phyloP scores from a whole-genome alignment of 2,329 filamentous ascomycete species.

The Phyllachora maydis region DNA sequence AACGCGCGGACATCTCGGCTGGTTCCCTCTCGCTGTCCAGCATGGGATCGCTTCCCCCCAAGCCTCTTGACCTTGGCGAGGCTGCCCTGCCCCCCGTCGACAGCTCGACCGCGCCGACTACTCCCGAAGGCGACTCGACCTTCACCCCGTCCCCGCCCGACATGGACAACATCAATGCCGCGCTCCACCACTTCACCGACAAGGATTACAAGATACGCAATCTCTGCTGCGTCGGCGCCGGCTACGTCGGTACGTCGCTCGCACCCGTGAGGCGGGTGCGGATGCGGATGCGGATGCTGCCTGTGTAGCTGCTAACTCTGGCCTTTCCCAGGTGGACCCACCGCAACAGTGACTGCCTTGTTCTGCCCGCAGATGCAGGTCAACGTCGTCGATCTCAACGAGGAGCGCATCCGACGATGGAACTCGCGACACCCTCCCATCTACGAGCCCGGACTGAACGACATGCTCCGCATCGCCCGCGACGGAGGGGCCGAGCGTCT shows the following conservation, averaged over 20 bases:
- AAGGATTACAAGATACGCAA: no score
- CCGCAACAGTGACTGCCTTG: conserved; percentile 52
- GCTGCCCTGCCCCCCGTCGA: conserved; percentile 8
- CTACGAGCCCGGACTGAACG: conserved; percentile 50
- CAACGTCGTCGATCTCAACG: conserved; percentile 55
- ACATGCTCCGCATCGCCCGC: conserved; percentile 44
- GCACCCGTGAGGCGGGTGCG: no score
- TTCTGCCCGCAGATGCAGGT: conserved; percentile 52
- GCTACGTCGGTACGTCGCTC: conserved; percentile 53
- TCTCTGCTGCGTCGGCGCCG: conserved; percentile 56
- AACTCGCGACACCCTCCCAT: conserved; percentile 55
- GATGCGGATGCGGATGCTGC: no score
- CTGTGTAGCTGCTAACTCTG: no score
- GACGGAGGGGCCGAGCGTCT: conserved; percentile 28
- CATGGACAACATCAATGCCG: no score
- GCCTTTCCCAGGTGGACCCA: conserved; percentile 49
- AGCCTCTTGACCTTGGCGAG: conserved; percentile 11
- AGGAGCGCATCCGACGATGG: conserved; percentile 47
- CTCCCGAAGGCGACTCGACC: conserved; percentile 18
- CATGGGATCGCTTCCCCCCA: conserved; percentile 3
- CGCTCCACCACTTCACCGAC: no score
- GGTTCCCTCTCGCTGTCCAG: not conserved
- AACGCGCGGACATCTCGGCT: not conserved
- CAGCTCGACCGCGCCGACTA: conserved; percentile 21
- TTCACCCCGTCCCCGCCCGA: conserved; percentile 19